These are phyloP conservation scores for Arachis monticola DNA, from an alignment of 331 rosid species.

Conservation along the genomic window DNA sequence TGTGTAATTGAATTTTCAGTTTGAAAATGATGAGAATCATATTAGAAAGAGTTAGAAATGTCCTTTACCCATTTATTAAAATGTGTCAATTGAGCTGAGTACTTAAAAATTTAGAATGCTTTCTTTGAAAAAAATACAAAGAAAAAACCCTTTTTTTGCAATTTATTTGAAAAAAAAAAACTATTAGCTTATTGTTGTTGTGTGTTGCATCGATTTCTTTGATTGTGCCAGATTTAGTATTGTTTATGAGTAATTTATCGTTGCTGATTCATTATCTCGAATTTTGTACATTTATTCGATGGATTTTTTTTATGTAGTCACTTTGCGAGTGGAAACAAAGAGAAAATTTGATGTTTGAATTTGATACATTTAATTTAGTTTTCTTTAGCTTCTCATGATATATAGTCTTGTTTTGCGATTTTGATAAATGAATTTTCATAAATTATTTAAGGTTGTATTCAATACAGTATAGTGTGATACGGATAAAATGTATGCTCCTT, in stretches of 20 bases:
- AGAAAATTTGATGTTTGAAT: background rate
- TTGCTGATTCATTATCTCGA: constrained; percentile 5
- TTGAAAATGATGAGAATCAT: no score
- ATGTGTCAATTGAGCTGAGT: no score
- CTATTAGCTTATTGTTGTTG: background rate
- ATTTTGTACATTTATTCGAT: background rate
- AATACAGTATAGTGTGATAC: constrained; percentile 17
- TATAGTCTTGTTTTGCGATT: background rate
- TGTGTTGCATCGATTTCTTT: background rate
- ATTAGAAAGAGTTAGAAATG: no score
- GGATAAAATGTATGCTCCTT: constrained; percentile 92
- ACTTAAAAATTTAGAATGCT: no score
- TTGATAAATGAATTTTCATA: background rate
- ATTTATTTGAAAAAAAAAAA: no score
- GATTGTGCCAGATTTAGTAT: constrained; percentile 48
- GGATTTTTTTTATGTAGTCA: background rate
- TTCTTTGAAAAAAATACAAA: no score
- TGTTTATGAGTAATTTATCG: background rate
- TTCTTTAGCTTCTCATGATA: background rate
- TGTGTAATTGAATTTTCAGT: no score
- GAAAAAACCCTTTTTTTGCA: no score
- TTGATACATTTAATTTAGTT: background rate
- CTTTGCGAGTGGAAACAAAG: background rate
- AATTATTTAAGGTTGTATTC: background rate
- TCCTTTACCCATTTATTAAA: no score